Evolutionary conservation across 805 yeast genomes (phyloP), one percentile per base, ranked within the genome.

Genomic region (Hanseniaspora meyeri): DNA sequence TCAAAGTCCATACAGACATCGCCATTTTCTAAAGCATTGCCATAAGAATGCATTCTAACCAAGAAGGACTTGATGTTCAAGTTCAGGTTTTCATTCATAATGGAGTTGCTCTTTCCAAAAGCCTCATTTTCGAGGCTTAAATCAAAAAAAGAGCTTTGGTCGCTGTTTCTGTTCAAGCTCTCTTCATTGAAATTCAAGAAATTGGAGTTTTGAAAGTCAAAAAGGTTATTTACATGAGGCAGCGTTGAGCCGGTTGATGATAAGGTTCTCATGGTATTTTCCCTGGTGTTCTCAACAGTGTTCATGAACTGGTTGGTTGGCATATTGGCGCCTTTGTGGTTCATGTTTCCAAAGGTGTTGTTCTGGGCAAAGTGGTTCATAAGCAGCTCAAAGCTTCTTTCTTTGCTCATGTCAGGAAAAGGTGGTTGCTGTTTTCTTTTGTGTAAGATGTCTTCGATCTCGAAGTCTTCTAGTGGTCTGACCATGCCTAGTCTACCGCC

Each of bases 81-180:
- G 20, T 45, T 45, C 8, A 43, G 27, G 19, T 29, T 39, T 29
- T 40, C 29, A 10, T 31, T 40, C 11, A 5, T 20, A n/a, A 16
- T 19, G 14, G n/a, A 7, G 3, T 34, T 11, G 14, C 14, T 10
- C 5, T 43, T 27, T 3, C 10, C 16, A n/a, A 29, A 45, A 8
- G 56, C 56, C 56, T 52, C 56, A 24, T 52, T 52, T 52, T 52
- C 56, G 50, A 52, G 56, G 56, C 56, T 24, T n/a, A 52, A 45
- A 12, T 52, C 56, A 52, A 52, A 52, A 52, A 52, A 52, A 52
- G 56, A 37, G 16, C 39, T 39, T n/a, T 39, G 37, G 8, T 29
- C 37, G 17, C 39, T 39, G 14, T 38, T 9, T 20, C 39, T 43
- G n/a, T 51, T 43, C 20, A 6, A 11, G 16, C 20, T 40, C 12